phyloP scores from a whole-genome alignment of 2,329 filamentous ascomycete genomes.

The Sclerotinia sclerotiorum region DNA sequence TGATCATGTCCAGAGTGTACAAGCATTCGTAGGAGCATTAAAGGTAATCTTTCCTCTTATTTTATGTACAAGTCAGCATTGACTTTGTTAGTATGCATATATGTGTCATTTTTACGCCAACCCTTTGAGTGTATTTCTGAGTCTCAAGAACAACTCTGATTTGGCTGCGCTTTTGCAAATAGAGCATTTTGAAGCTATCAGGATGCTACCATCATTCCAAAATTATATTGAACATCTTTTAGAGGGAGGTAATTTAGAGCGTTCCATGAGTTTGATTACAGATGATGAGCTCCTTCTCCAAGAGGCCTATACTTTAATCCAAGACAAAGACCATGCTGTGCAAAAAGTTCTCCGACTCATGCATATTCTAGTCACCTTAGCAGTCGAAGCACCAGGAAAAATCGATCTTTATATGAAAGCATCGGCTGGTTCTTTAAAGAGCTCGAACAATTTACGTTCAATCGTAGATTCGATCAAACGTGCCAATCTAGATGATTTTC shows the following conservation, averaged over 20 bases:
- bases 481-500: conserved; percentile 53
- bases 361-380: conserved; percentile 45
- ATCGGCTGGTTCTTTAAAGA: conserved; percentile 53
- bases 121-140: conserved; percentile 62
- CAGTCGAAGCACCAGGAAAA: conserved; percentile 26
- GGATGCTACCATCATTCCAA: conserved; percentile 69
- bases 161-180: conserved; percentile 47
- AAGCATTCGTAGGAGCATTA: conserved; percentile 67
- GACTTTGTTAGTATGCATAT: conserved; percentile 64
- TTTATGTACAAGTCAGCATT: conserved; percentile 24
- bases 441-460: conserved; percentile 53
- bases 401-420: conserved; percentile 61
- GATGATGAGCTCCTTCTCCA: conserved; percentile 56
- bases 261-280: conserved; percentile 57
- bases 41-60: conserved; percentile 50
- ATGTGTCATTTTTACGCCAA: conserved; percentile 87
- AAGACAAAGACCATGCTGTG: conserved; percentile 45
- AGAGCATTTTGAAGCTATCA: conserved; percentile 65
- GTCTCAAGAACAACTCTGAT: conserved; percentile 42
- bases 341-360: conserved; percentile 50
- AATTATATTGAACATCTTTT: conserved; percentile 51
- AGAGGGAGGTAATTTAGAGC: conserved; percentile 45
- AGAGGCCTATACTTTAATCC: conserved; percentile 41
- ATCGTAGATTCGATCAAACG: conserved; percentile 54
- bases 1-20: conserved; percentile 74